Percentiles rank a stretch among this genome's conserved stretches.
Evolutionary conservation across 2,329 filamentous ascomycete species (phyloP).

Genomic region (Onygenales sp.): DNA sequence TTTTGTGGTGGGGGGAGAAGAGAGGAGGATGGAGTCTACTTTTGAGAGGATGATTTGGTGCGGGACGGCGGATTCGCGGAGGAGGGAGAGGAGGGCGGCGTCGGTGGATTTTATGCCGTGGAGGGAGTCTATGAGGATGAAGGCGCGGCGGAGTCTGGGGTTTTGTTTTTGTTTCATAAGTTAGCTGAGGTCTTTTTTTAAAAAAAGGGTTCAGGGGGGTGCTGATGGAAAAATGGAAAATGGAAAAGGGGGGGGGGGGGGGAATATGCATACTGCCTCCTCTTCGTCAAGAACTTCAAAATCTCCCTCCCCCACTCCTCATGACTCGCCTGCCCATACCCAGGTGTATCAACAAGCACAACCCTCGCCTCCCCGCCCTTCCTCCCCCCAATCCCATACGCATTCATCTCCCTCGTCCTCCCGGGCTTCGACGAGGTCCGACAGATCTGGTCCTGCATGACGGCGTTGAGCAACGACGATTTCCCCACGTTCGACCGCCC

Average conservation of each 20-base stretch:
- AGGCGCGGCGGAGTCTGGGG: slow-evolving; percentile 47
- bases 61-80: slow-evolving; percentile 48
- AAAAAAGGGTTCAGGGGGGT: background rate
- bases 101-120: slow-evolving; percentile 58
- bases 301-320: slow-evolving; percentile 58
- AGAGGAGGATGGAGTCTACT: slow-evolving; percentile 46
- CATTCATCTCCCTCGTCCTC: slow-evolving; percentile 56
- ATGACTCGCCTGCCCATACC: slow-evolving; percentile 55
- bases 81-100: slow-evolving; percentile 44
- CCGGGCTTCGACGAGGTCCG: slow-evolving; percentile 52
- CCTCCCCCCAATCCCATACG: slow-evolving; percentile 50
- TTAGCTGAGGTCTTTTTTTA: background rate
- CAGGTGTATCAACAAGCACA: slow-evolving; percentile 61
- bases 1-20: too few relatives aligned
- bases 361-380: slow-evolving; percentile 38
- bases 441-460: slow-evolving; percentile 45
- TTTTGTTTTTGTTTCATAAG: background rate
- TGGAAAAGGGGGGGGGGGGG: background rate
- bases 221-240: background rate
- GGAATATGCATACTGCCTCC: slow-evolving; percentile 44
- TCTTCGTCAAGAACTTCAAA: slow-evolving; percentile 54
- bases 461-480: slow-evolving; percentile 55
- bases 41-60: slow-evolving; percentile 61
- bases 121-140: slow-evolving; percentile 54
- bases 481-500: slow-evolving; percentile 65